phyloP scores from a whole-genome alignment of 495 filamentous ascomycete species.

The Polyplosphaeria fusca region DNA sequence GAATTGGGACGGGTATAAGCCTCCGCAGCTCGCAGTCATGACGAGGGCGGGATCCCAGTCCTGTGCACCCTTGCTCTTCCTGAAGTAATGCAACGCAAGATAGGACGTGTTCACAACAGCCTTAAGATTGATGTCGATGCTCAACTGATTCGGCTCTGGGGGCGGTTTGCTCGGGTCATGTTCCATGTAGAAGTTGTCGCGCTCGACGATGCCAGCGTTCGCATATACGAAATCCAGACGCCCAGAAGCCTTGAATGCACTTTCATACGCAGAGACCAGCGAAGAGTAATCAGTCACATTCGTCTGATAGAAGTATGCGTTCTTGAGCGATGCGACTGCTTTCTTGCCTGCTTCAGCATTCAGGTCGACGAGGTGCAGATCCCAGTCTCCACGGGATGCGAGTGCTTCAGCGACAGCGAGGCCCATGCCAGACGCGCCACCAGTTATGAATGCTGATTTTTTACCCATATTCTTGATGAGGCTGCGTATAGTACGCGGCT shows the following conservation, averaged over 20 bases:
- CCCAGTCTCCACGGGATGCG: slow-evolving; percentile 27
- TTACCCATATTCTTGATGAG: slow-evolving; percentile 11
- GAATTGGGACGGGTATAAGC: slow-evolving; percentile 34
- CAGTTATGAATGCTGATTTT: slow-evolving; percentile 33
- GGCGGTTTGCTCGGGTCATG: slow-evolving; percentile 29
- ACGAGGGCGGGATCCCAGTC: slow-evolving; percentile 21
- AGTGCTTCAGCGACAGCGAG: slow-evolving; percentile 38
- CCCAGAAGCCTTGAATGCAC: slow-evolving; percentile 30
- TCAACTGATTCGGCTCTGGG: slow-evolving; percentile 29
- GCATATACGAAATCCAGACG: slow-evolving; percentile 40
- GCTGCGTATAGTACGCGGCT: too few species aligned
- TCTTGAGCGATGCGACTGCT: slow-evolving; percentile 25
- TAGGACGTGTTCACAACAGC: slow-evolving; percentile 37
- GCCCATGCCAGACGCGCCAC: slow-evolving; percentile 39
- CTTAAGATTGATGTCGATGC: slow-evolving; percentile 37
- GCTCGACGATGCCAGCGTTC: slow-evolving; percentile 39
- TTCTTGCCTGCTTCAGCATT: slow-evolving; percentile 27
- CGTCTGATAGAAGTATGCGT: slow-evolving; percentile 33
- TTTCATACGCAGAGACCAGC: slow-evolving; percentile 32
- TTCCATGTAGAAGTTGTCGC: slow-evolving; percentile 34
- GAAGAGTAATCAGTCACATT: slow-evolving; percentile 33
- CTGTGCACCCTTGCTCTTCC: slow-evolving; percentile 17
- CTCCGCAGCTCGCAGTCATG: slow-evolving; percentile 37
- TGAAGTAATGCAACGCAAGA: slow-evolving; percentile 37
- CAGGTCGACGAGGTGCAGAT: slow-evolving; percentile 35